Base-by-base conservation (phyloP, 2,329 filamentous ascomycete genomes). In the Aschersonia sp. region DNA sequence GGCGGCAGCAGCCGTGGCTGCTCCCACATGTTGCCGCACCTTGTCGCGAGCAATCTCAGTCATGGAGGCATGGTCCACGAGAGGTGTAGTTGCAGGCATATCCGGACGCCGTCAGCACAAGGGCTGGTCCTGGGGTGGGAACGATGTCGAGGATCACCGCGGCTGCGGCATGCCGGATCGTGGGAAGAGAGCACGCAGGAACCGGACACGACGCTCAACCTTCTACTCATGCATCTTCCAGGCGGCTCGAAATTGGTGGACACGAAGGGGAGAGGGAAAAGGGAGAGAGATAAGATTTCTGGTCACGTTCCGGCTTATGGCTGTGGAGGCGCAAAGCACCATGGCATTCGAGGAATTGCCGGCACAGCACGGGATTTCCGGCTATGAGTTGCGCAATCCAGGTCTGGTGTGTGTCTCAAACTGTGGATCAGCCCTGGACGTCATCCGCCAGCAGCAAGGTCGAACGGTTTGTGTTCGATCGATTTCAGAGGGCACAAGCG, bases 11-110 rank as follows among this genome's bases (percentile, higher is more conserved):
- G 52, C 48, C n/a, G 48, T 48, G 31, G 51, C 47, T 22, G 43
- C 47, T 11, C 54, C 50, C 31, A 53, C 53, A 51, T 59, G 59
- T 45, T 57, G 61, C 41, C 58, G 59, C 12, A 59, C 50, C 41
- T 55, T 56, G 47, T 61, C 59, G 53, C 58, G 64, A 58, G 69
- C 63, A 58, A 69, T 64, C 55, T 73, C 73, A 61, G 77, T 68
- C 70, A 76, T 70, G 59, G 76, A 67, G 63, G 69, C 74, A 79
- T 82, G 66, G 61, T 73, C 72, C 59, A 71, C 62, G 57, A 72
- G 64, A 57, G 71, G 67, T 61, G 70, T 67, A 66, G 71, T 69
- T 62, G 69, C 67, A 65, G 76, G 69, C 73, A 78, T 78, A 22
- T 66, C 68, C 71, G 48, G 48, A 48, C 43, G 47, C 44, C 46